Percentiles rank a stretch among this genome's conserved stretches.
These are phyloP conservation scores for Ophiocordyceps polyrhachis-furcata DNA, from an alignment of 2,329 filamentous ascomycete species.

Conservation along the genomic window DNA sequence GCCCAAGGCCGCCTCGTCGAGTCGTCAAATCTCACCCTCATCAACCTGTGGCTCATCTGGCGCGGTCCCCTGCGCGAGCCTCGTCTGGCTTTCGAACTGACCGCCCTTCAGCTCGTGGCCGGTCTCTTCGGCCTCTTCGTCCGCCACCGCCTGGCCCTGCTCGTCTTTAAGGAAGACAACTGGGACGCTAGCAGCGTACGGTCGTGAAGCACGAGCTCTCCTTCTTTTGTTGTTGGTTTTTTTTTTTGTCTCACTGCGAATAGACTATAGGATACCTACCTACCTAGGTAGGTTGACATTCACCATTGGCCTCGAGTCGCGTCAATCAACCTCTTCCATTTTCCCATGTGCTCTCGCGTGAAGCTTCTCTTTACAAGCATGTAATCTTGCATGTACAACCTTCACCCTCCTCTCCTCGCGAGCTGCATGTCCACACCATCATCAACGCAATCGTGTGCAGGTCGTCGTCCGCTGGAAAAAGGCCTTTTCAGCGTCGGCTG, in stretches of 20 bases:
- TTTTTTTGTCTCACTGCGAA: neutral
- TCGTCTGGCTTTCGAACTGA: conserved; percentile 58
- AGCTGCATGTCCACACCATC: neutral
- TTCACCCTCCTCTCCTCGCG: neutral
- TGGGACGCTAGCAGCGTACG: conserved; percentile 21
- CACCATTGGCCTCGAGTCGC: neutral
- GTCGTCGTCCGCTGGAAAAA: neutral
- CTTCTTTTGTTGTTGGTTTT: neutral
- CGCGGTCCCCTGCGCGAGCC: conserved; percentile 82
- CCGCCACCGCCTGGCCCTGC: conserved; percentile 65
- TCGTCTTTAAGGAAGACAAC: conserved; percentile 87
- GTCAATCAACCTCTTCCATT: neutral
- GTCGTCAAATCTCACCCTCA: conserved; percentile 76
- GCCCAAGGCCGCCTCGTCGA: conserved; percentile 53
- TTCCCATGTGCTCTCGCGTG: neutral
- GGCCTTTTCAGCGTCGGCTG: neutral
- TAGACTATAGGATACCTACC: neutral
- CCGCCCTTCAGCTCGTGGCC: conserved; percentile 55
- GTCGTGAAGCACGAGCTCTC: neutral
- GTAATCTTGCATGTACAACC: neutral
- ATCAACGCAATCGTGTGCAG: neutral
- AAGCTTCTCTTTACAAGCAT: neutral
- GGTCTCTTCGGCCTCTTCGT: conserved; percentile 74
- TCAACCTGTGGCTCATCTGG: conserved; percentile 95
- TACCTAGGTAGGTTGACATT: neutral